Base-by-base conservation (phyloP, 2,329 filamentous ascomycete genomes). In the Lachnellula suecica region DNA sequence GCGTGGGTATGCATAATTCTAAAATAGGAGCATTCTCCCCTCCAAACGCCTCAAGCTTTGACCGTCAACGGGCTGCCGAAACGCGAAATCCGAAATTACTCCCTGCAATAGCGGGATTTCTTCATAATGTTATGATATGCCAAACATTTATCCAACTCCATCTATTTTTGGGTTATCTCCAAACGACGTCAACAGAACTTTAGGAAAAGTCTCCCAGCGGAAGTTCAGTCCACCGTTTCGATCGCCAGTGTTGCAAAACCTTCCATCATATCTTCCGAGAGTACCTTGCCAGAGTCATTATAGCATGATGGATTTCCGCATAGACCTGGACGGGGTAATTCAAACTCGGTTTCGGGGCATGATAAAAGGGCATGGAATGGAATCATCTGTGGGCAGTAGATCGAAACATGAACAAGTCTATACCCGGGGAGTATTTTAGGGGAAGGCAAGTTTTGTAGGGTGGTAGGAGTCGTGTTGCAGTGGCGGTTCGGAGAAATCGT, bases 341-440 rank as follows among this genome's bases (percentile, higher is more conserved):
- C 38, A 27, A 47, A 47, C 4, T 24, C 4, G n/a, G 34, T 47
- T 47, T 47, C 19, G 34, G 44, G 44, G 44, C 44, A 45, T 45
- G 22, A 13, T 34, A 45, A 19, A 17, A 45, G n/a, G 25, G 11
- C 20, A 38, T 31, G 31, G 31, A 37, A 15, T 17, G 19, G 13
- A 47, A 10, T 4, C 15, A 38, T 37, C 10, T 29, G 23, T 47
- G 11, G 1, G 31, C 11, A 23, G 29, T 47, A 37, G 25, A 37
- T 37, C 44, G 6, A 47, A 38, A 47, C 34, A 13, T 40, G 44
- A 35, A 10, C 9, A 17, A 7, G 5, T 17, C 4, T 20, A n/a
- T 22, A 3, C 13, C 13, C 2, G 20, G 20, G 11, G 10, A 27
- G 17, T 11, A 17, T 9, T 25, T 43, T 9, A 6, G 25, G 15